A percentile compares a stretch with the other conserved stretches of the same genome.
Evolutionary conservation across 352 stramenopile species (phyloP).

Genomic region (Saprolegnia diclina): DNA sequence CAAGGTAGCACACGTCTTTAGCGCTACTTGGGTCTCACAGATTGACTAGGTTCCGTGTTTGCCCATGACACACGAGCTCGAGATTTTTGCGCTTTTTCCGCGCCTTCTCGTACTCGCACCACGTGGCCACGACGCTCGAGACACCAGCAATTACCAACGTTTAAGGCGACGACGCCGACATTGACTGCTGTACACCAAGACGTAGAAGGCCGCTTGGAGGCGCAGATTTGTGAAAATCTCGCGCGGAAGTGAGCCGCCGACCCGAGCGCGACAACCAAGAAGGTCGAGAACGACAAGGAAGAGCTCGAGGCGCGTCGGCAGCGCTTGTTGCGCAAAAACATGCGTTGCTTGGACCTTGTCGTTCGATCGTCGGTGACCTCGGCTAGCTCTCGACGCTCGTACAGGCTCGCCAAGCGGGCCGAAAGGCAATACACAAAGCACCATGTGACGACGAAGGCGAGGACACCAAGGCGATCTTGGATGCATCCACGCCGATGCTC

Average conservation of each 20-base stretch:
- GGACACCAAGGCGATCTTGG: slow-evolving; percentile 98
- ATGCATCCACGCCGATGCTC: slow-evolving; percentile 98
- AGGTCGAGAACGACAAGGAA: slow-evolving; percentile 35
- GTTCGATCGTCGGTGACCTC: slow-evolving; percentile 43
- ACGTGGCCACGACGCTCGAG: slow-evolving; percentile 93
- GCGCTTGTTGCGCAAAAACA: slow-evolving; percentile 46
- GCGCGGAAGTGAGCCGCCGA: slow-evolving; percentile 38
- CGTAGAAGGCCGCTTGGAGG: slow-evolving; percentile 68
- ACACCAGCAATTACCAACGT: slow-evolving; percentile 71
- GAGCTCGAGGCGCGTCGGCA: slow-evolving; percentile 50
- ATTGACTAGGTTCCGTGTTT: slow-evolving; percentile 21
- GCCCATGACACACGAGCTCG: slow-evolving; percentile 7
- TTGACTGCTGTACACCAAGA: slow-evolving; percentile 59
- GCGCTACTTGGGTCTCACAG: background rate
- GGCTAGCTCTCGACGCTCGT: slow-evolving; percentile 96
- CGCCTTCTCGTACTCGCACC: slow-evolving; percentile 50
- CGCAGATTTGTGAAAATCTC: slow-evolving; percentile 75
- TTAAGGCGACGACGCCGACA: slow-evolving; percentile 79
- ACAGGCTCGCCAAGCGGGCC: slow-evolving; percentile 95
- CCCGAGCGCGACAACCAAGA: slow-evolving; percentile 32
- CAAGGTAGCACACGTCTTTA: background rate
- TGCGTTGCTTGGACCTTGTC: slow-evolving; percentile 53
- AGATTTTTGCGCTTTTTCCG: slow-evolving; percentile 37
- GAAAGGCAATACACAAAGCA: slow-evolving; percentile 91
- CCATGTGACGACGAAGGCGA: slow-evolving; percentile 95